These are phyloP conservation scores for Thinopyrum elongatum DNA, from an alignment of 176 grass and related monocot species.

Conservation along the genomic window DNA sequence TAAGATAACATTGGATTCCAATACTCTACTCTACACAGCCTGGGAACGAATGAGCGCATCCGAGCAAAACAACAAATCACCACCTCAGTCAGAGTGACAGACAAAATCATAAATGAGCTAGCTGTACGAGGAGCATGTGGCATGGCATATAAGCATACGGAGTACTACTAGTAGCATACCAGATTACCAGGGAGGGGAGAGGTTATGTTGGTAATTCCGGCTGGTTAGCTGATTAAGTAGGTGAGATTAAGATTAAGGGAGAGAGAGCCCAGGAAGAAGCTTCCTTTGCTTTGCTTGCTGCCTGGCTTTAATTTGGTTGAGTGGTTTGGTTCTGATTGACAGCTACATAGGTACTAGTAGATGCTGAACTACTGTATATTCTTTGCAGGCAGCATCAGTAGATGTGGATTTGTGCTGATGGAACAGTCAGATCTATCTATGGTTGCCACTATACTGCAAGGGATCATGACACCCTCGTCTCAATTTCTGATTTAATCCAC, in stretches of 20 bases:
- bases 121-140: too few species aligned
- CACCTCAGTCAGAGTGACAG: too few species aligned
- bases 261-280: not conserved
- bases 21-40: too few species aligned
- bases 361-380: not conserved
- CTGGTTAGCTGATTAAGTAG: not conserved
- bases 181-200: too few species aligned
- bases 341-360: not conserved
- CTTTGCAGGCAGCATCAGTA: not conserved
- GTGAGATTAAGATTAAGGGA: not conserved
- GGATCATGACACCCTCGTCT: constrained; percentile 13
- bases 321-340: not conserved
- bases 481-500: not conserved
- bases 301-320: not conserved
- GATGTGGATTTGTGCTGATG: not conserved
- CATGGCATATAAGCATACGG: too few species aligned
- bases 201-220: not conserved
- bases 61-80: too few species aligned
- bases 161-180: too few species aligned
- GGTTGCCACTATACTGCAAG: not conserved
- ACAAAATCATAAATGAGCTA: too few species aligned
- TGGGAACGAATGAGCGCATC: too few species aligned
- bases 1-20: too few species aligned
- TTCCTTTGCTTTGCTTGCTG: not conserved
- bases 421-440: not conserved